Evolutionary conservation across 2,329 filamentous ascomycete genomes (phyloP).

Genomic region (Didymella pomorum): DNA sequence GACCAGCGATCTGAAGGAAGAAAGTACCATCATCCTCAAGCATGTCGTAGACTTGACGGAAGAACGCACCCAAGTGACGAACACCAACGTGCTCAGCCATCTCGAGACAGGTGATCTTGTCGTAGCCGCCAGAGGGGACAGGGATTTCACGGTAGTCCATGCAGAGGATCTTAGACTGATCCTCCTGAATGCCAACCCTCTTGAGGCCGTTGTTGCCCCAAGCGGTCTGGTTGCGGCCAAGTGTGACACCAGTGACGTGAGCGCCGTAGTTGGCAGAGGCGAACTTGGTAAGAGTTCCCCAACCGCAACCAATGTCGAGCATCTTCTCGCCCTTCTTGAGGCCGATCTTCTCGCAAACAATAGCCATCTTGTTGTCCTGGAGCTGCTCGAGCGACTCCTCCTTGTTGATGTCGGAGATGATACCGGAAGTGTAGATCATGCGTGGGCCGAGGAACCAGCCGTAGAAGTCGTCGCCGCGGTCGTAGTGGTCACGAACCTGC

Average conservation of each 20-base stretch:
- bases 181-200: slow-evolving; percentile 80
- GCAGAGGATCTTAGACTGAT: slow-evolving; percentile 91
- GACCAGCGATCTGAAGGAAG: slow-evolving; percentile 93
- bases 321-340: slow-evolving; percentile 81
- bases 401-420: slow-evolving; percentile 85
- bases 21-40: slow-evolving; percentile 95
- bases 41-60: slow-evolving; percentile 91
- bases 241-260: slow-evolving; percentile 85
- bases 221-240: slow-evolving; percentile 93
- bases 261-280: slow-evolving; percentile 92
- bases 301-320: slow-evolving; percentile 96
- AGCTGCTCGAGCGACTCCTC: slow-evolving; percentile 94
- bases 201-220: slow-evolving; percentile 94
- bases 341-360: slow-evolving; percentile 95
- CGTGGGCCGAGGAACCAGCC: slow-evolving; percentile 97
- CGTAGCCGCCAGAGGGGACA: slow-evolving; percentile 77
- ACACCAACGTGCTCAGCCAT: slow-evolving; percentile 99
- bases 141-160: slow-evolving; percentile 97
- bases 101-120: slow-evolving; percentile 97
- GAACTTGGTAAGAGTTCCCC: slow-evolving; percentile 94
- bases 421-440: slow-evolving; percentile 97
- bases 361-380: slow-evolving; percentile 95
- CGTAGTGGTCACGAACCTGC: slow-evolving; percentile 97
- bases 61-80: slow-evolving; percentile 81
- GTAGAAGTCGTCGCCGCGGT: slow-evolving; percentile 98